Percentiles rank a stretch among this genome's conserved stretches.
Conservation (phyloP, 805 yeast genomes). For the Debaryomyces maramus region DNA sequence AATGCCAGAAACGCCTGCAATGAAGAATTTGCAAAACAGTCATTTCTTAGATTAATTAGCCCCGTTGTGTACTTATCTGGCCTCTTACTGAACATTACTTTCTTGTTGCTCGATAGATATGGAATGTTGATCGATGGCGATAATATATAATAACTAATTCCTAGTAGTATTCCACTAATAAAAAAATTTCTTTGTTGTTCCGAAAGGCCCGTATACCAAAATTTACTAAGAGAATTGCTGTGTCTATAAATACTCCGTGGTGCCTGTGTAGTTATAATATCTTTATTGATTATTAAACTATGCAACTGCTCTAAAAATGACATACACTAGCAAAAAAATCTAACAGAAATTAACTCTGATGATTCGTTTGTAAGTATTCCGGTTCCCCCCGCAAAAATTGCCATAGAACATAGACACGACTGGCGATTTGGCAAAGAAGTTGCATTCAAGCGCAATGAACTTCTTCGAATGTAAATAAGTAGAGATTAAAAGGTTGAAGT, state of each 20-base stretch:
- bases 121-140: conserved; percentile 7
- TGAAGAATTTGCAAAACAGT: conserved; percentile 90
- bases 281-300: conserved; percentile 12
- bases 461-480: no score
- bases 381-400: conserved; percentile 5
- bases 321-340: conserved; percentile 3
- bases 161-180: conserved; percentile 10
- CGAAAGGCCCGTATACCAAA: conserved; percentile 9
- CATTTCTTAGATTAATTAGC: conserved; percentile 75
- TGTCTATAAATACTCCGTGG: not conserved
- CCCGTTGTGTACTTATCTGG: conserved; percentile 82
- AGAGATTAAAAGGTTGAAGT: no score
- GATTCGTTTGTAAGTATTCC: conserved; percentile 2
- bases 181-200: conserved; percentile 13
- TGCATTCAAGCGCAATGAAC: no score
- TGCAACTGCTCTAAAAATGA: conserved; percentile 14
- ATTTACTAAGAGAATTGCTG: conserved; percentile 1
- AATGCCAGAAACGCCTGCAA: conserved; percentile 74
- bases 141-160: conserved; percentile 15
- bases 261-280: conserved; percentile 3
- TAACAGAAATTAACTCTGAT: not conserved
- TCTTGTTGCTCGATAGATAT: not conserved
- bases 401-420: no score
- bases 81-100: conserved; percentile 48
- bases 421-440: no score